Conservation (phyloP, 306 rosid genomes). For the Canavalia gladiata region DNA sequence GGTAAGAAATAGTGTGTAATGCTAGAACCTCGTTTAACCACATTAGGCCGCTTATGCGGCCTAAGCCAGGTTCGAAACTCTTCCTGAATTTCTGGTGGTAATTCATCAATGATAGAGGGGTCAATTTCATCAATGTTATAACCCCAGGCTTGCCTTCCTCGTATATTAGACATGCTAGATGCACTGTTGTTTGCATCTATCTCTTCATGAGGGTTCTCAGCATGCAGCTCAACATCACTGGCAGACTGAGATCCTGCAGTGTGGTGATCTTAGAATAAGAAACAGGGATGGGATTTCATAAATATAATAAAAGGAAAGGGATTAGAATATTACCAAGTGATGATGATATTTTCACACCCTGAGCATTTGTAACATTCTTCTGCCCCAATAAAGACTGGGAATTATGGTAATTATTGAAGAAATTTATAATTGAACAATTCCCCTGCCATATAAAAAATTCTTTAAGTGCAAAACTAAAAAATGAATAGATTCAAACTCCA, state of each 20-base stretch:
- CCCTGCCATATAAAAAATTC: slow-evolving; percentile 56
- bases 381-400: slow-evolving; percentile 57
- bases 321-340: slow-evolving; percentile 53
- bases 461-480: background rate
- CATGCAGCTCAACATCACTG: slow-evolving; percentile 39
- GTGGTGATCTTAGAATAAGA: slow-evolving; percentile 18
- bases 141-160: slow-evolving; percentile 68
- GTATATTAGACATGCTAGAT: slow-evolving; percentile 38
- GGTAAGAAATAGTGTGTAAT: slow-evolving; percentile 79
- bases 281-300: background rate
- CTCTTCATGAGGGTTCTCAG: slow-evolving; percentile 50
- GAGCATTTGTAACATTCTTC: slow-evolving; percentile 55
- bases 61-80: slow-evolving; percentile 73
- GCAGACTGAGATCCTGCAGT: slow-evolving; percentile 50
- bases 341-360: slow-evolving; percentile 50
- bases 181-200: slow-evolving; percentile 33
- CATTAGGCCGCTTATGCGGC: slow-evolving; percentile 77
- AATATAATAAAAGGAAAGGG: slow-evolving; percentile 29
- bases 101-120: slow-evolving; percentile 75
- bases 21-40: slow-evolving; percentile 67
- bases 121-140: slow-evolving; percentile 84
- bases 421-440: slow-evolving; percentile 67
- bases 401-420: slow-evolving; percentile 63
- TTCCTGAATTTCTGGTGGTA: slow-evolving; percentile 86
- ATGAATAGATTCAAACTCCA: slow-evolving; percentile 17